Base-by-base conservation (phyloP, 768 basidiomycete species). In the Mycena sanguinolenta region DNA sequence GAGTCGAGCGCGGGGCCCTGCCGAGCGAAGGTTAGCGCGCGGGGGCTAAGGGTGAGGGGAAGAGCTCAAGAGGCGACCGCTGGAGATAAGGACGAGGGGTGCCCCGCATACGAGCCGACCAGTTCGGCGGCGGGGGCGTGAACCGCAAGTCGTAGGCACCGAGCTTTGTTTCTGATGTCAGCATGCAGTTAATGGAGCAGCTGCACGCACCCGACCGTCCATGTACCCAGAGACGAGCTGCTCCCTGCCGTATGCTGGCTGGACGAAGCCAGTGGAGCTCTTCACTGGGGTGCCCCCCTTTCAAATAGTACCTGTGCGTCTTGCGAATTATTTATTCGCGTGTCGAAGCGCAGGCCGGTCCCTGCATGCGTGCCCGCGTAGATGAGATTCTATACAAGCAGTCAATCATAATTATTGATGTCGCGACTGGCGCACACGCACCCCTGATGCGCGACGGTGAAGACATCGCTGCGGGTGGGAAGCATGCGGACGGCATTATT, bases 1-100 rank as follows among this genome's bases (percentile, higher is more conserved):
- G 89, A 86, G 71, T 93, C 92, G 21, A 88, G 75, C 1, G 87
- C 81, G 8, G 93, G 82, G 7, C 92, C 92, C 93, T 94, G 73
- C 30, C 44, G 7, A 46, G 10, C 5, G 30, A 2, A 3, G 2
- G 28, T 50, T 7, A n/a, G n/a, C n/a, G n/a, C n/a, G n/a, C n/a
- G n/a, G n/a, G n/a, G n/a, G n/a, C n/a, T n/a, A n/a, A n/a, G n/a
- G n/a, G n/a, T n/a, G n/a, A n/a, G n/a, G n/a, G n/a, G n/a, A n/a
- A n/a, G n/a, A n/a, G 32, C 68, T 9, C 34, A 72, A 67, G 7
- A 73, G 69, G 23, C 63, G 55, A 8, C 34, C 36, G 13, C 13
- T 44, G n/a, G 17, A 16, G 65, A 58, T 19, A 63, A 25, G 0
- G 57, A 36, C 21, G 36, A 38, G 44, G 63, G 61, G 50, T 66